Evolutionary conservation across 225 moss, liverwort and hornwort genomes (phyloP).

Genomic region (Sphagnum tenellum): DNA sequence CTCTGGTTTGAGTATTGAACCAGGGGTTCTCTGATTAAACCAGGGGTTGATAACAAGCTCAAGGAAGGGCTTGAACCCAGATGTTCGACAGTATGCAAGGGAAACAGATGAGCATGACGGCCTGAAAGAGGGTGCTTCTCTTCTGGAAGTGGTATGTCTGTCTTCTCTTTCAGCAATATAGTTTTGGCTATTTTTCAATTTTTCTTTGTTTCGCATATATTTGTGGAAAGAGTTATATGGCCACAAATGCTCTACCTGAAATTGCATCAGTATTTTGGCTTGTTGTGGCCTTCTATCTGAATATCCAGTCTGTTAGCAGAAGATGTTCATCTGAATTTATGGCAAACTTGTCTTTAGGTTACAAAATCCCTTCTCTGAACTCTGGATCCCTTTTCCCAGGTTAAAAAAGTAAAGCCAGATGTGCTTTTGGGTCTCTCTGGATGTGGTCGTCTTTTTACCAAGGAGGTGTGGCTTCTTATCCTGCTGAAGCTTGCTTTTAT

Average conservation of each 20-base stretch:
- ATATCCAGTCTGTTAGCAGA: too few species aligned
- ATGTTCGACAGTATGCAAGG: conserved; percentile 61
- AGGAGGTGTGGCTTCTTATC: conserved; percentile 39
- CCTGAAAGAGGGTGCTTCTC: conserved; percentile 59
- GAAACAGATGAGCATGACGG: conserved; percentile 37
- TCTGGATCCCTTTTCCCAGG: conserved; percentile 13
- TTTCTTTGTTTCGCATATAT: too few species aligned
- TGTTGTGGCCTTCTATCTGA: neutral
- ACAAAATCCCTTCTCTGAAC: too few species aligned
- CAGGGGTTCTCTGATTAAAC: conserved; percentile 7
- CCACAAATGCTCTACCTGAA: too few species aligned
- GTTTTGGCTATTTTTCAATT: too few species aligned
- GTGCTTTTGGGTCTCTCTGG: conserved; percentile 90
- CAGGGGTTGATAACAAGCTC: conserved; percentile 79
- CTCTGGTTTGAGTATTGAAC: too few species aligned
- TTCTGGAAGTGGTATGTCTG: conserved; percentile 70
- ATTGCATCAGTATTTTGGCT: neutral
- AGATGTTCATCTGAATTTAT: too few species aligned
- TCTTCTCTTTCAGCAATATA: neutral
- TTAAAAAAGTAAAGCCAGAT: conserved; percentile 75
- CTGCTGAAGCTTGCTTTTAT: too few species aligned
- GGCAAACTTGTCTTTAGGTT: too few species aligned
- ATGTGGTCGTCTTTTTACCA: conserved; percentile 78
- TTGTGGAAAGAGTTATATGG: too few species aligned
- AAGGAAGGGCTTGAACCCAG: conserved; percentile 57